Evolutionary conservation across 2,329 filamentous ascomycete species (phyloP).

Genomic region (Pseudopyricularia javanii): DNA sequence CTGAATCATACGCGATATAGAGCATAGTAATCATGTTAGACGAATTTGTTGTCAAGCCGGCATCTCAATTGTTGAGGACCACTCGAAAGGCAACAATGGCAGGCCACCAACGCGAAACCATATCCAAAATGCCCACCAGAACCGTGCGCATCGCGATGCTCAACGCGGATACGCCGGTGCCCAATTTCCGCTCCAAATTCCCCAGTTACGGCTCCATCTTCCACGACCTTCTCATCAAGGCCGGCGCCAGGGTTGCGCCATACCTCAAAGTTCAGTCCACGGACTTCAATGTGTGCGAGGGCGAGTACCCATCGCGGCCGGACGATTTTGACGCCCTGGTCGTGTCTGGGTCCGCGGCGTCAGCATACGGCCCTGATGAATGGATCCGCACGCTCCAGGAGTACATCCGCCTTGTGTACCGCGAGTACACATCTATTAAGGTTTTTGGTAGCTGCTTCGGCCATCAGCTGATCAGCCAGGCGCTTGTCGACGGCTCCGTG

Average conservation of each 20-base stretch:
- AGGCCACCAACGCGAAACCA: background rate
- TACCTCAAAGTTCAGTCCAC: background rate
- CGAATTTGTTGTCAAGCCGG: background rate
- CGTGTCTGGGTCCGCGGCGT: slow-evolving; percentile 22
- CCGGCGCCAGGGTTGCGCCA: background rate
- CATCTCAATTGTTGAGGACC: background rate
- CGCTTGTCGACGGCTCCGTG: slow-evolving; percentile 18
- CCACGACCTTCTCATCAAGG: background rate
- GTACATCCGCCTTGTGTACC: slow-evolving; percentile 16
- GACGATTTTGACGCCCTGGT: slow-evolving; percentile 21
- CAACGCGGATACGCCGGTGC: background rate
- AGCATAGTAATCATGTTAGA: background rate
- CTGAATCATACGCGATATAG: background rate
- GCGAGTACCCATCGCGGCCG: slow-evolving; percentile 16
- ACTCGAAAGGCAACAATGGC: background rate
- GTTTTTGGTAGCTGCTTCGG: slow-evolving; percentile 31
- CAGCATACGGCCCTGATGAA: slow-evolving; percentile 15
- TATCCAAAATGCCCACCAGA: background rate
- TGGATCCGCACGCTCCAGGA: slow-evolving; percentile 11
- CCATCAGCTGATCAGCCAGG: slow-evolving; percentile 25
- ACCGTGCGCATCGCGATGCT: background rate
- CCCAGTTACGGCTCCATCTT: background rate
- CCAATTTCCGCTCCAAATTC: background rate
- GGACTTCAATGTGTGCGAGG: background rate
- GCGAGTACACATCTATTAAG: slow-evolving; percentile 14